These are phyloP conservation scores for Tetrahymena malaccensis DNA, from an alignment of 73 alveolate species.

Conservation along the genomic window DNA sequence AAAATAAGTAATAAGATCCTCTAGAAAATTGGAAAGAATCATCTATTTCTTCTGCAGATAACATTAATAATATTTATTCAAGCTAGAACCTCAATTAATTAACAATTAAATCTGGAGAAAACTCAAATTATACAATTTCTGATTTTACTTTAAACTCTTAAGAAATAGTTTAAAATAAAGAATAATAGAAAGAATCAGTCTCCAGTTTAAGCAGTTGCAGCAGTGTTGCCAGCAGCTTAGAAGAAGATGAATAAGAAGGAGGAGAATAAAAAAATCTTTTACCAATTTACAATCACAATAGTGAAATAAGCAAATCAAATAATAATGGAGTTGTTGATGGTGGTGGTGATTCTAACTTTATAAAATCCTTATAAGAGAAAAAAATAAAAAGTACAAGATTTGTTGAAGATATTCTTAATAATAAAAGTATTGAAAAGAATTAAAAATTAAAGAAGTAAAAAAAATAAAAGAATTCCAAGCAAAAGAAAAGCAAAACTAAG, in stretches of 20 bases:
- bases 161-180: background rate
- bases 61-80: background rate
- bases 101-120: background rate
- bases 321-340: background rate
- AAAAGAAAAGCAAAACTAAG: background rate
- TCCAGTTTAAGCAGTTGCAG: background rate
- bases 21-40: background rate
- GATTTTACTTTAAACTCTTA: background rate
- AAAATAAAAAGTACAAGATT: background rate
- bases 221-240: background rate
- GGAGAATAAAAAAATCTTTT: background rate
- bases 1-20: background rate
- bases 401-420: background rate
- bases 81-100: background rate
- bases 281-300: background rate
- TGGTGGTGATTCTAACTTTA: background rate
- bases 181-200: background rate
- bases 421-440: background rate
- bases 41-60: background rate
- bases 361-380: background rate
- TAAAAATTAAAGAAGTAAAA: background rate
- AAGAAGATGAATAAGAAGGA: background rate
- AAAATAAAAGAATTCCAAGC: background rate
- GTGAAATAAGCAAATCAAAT: background rate
- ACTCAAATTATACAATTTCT: background rate